Evolutionary conservation across 129 eudicot species (phyloP).

Genomic region (Tanacetum coccineum): DNA sequence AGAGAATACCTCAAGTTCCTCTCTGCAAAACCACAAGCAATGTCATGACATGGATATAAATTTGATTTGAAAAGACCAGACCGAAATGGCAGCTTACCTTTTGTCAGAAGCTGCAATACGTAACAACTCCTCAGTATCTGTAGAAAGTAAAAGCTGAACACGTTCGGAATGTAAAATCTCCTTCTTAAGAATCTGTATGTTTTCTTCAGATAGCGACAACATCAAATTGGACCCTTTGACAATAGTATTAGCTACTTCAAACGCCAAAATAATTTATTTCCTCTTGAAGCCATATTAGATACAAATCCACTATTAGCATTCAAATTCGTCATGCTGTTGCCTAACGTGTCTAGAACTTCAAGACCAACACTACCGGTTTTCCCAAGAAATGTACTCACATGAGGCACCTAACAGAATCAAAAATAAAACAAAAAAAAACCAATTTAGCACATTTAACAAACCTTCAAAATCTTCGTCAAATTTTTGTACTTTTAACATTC

Average conservation of each 20-base stretch:
- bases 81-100: slow-evolving; percentile 40
- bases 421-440: not conserved
- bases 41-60: not conserved
- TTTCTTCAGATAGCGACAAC: slow-evolving; percentile 87
- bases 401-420: slow-evolving; percentile 55
- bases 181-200: slow-evolving; percentile 55
- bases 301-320: slow-evolving; percentile 71
- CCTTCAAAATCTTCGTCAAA: too few species aligned
- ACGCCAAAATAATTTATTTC: slow-evolving; percentile 75
- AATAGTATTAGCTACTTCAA: slow-evolving; percentile 93
- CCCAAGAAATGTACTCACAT: slow-evolving; percentile 75
- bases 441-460: not conserved
- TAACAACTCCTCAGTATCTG: slow-evolving; percentile 68
- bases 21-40: slow-evolving; percentile 39
- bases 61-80: not conserved
- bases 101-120: slow-evolving; percentile 83
- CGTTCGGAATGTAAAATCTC: slow-evolving; percentile 77
- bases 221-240: slow-evolving; percentile 73
- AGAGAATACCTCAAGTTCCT: slow-evolving; percentile 81
- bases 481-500: too few species aligned
- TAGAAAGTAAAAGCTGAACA: slow-evolving; percentile 75
- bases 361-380: slow-evolving; percentile 76
- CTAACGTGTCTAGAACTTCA: slow-evolving; percentile 75
- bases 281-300: slow-evolving; percentile 74
- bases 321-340: slow-evolving; percentile 81